Evolutionary conservation across 257 asterid genomes (phyloP).

Genomic region (Echium plantagineum): DNA sequence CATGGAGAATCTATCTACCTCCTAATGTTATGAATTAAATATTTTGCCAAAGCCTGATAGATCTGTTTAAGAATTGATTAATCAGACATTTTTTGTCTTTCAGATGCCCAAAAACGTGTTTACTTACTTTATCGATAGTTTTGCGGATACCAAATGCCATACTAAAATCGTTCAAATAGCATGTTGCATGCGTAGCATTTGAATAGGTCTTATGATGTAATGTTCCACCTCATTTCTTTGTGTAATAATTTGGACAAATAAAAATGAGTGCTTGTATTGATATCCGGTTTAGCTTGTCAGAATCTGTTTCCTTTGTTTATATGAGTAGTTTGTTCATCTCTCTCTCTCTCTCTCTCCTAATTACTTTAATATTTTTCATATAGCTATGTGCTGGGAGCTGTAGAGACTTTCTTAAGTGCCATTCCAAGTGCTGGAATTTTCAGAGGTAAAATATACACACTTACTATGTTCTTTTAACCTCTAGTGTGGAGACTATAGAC

Average conservation of each 20-base stretch:
- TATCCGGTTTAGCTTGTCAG: neutral
- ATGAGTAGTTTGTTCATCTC: neutral
- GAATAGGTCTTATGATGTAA: neutral
- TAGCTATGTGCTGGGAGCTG: constrained; percentile 98
- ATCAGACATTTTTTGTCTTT: neutral
- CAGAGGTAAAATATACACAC: constrained; percentile 40
- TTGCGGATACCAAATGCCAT: neutral
- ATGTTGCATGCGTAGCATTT: neutral
- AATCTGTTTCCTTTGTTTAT: neutral
- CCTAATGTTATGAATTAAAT: neutral
- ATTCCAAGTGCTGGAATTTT: constrained; percentile 91
- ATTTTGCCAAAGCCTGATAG: neutral
- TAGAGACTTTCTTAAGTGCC: constrained; percentile 93
- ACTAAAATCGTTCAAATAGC: neutral
- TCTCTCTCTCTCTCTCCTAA: constrained; percentile 9
- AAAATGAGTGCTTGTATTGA: neutral
- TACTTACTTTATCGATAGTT: neutral
- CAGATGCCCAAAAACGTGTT: neutral
- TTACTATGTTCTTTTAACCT: neutral
- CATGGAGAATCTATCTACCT: constrained; percentile 1
- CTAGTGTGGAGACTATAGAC: neutral
- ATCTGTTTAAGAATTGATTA: too few species aligned
- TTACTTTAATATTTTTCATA: constrained; percentile 16
- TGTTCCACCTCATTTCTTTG: neutral
- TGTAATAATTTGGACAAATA: neutral